Base-by-base conservation (phyloP, 805 yeast genomes). In the Kazachstania taianensis region DNA sequence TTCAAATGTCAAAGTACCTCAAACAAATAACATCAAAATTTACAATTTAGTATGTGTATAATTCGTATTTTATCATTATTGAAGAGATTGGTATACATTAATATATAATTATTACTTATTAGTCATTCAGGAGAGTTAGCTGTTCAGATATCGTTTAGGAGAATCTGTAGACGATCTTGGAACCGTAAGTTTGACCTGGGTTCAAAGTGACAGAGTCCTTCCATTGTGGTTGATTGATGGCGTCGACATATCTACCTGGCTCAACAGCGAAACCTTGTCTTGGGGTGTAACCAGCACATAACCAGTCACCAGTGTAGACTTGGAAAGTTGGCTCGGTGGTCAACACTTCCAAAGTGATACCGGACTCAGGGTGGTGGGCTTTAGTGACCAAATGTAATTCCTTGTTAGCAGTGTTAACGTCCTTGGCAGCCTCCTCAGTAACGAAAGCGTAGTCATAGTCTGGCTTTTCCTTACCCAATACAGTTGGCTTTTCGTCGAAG, bases 261-360 rank as follows among this genome's bases (percentile, higher is more conserved):
- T 78, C 85, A 25, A 75, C 61, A 44, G 80, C 75, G 54, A 78
- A 69, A 3, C 82, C 83, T 36, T 68, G 53, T 45, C 62, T 67
- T 36, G 44, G 53, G 46, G 43, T 52, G 53, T 41, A 62, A 14
- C 49, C 65, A 15, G 59, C 63, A 35, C 62, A 46, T 30, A 69
- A 63, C 36, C 62, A 60, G 45, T 70, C 76, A 16, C 81, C 81
- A 20, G 82, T 75, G 55, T 77, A 78, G 28, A 78, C 61, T 53
- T 76, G 82, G 62, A 72, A 75, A 2, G 75, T 60, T 5, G 84
- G 85, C 40, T 78, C 85, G 3, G 84, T 78, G 6, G 81, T 63
- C 13, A 53, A 48, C 7, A 70, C 68, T 15, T 55, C 53, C 27
- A 78, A 48, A 31, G 60, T 57, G 33, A 68, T 48, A 6, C 59